Percentiles rank a stretch among this genome's conserved stretches.
Conservation (phyloP, 1,284 basidiomycete species). For the Ceratobasidium sp. region DNA sequence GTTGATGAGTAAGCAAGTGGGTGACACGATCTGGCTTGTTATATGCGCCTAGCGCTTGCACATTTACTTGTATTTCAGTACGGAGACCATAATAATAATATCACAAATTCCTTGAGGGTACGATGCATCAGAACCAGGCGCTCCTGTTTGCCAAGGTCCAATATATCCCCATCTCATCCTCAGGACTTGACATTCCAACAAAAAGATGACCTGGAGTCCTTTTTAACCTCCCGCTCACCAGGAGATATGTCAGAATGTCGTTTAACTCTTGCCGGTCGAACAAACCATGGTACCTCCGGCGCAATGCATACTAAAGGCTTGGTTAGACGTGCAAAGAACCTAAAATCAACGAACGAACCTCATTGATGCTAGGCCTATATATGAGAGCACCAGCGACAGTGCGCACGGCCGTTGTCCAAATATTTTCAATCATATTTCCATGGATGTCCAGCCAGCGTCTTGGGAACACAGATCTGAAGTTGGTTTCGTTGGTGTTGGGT, state of each 20-base stretch:
- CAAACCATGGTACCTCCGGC: conserved; percentile 72
- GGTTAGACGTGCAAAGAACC: too few species aligned
- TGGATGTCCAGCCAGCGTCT: conserved; percentile 82
- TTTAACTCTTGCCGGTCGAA: conserved; percentile 82
- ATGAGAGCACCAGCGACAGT: conserved; percentile 76
- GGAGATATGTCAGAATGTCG: conserved; percentile 72
- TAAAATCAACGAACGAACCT: conserved; percentile 64
- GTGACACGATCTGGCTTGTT: background rate
- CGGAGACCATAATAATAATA: background rate
- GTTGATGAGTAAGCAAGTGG: background rate
- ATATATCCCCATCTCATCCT: conserved; percentile 27
- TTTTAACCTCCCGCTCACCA: conserved; percentile 47
- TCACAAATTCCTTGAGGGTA: background rate
- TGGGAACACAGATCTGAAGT: conserved; percentile 67
- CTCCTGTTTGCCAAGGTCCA: conserved; percentile 9
- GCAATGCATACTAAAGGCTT: conserved; percentile 69
- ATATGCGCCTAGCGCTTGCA: background rate
- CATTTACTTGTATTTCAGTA: background rate
- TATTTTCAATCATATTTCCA: conserved; percentile 69
- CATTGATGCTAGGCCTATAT: conserved; percentile 77
- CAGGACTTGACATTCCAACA: conserved; percentile 8
- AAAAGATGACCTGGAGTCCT: background rate
- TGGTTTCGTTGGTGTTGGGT: conserved; percentile 51
- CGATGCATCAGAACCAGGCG: conserved; percentile 17
- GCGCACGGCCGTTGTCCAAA: conserved; percentile 77